Evolutionary conservation across 768 basidiomycete genomes (phyloP), one percentile per base, ranked within the genome.

Genomic region (Cubamyces sp.): DNA sequence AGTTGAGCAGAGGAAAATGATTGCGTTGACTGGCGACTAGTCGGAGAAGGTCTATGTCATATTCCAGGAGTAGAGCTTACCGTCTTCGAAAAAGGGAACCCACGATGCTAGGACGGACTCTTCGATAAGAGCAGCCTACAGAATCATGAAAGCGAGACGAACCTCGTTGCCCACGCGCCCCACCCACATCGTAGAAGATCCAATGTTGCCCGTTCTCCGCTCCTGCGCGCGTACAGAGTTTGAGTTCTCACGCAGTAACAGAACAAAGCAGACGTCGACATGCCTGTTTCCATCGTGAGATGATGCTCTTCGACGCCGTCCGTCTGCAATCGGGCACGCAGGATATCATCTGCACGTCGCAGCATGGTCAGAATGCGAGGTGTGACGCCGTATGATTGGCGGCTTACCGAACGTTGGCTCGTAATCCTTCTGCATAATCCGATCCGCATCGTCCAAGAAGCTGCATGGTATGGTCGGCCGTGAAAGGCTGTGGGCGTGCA

Each of bases 11-110:
- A 89, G 73, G 70, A 89, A 90, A 23, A 90, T 84, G 59, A 89
- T 83, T 11, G 83, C 81, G 64, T 85, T 83, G 46, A 87, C 86
- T 85, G 56, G 15, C 34, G 18, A 43, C 28, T 42, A 5, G 9
- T 14, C 11, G 25, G 14, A 49, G 48, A 15, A 30, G 5, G 9
- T 49, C 46, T 25, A 14, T 16, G 48, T 5, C 3, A 11, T 23
- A 8, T 14, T 23, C 9, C 21, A 11, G 21, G 48, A 9, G 16
- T 23, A 19, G 5, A 15, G 49, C 26, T 65, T 76, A 86, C 86
- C 83, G 68, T 87, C 82, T 57, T 89, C 86, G 60, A 90, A 88
- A 70, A 84, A 90, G 26, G 87, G 86, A 1, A 83, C 84, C 88
- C 87, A 88, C 5, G 82, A 81, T 57, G 82, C 86, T 86, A 55